Evolutionary conservation across 2,329 filamentous ascomycete species (phyloP).

Genomic region (Epichloe gansuensis): DNA sequence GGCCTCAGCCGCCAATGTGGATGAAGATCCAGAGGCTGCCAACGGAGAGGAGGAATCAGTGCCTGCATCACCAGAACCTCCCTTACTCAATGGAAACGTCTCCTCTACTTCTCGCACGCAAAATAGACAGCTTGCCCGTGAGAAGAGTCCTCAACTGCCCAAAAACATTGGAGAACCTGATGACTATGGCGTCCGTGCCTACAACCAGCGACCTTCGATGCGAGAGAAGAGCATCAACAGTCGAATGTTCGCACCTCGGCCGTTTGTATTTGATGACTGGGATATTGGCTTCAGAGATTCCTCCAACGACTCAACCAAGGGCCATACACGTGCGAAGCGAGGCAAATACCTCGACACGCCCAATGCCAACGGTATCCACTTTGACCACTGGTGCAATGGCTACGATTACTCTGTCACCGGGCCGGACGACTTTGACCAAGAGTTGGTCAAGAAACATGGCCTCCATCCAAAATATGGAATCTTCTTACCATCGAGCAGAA

Average conservation of each 20-base stretch:
- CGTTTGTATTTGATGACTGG: conserved; percentile 35
- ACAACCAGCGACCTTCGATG: conserved; percentile 25
- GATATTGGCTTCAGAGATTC: conserved; percentile 50
- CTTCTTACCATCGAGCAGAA: conserved; percentile 34
- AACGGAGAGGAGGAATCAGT: conserved; percentile 23
- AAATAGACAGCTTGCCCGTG: conserved; percentile 20
- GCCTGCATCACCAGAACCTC: conserved; percentile 24
- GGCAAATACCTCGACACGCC: conserved; percentile 41
- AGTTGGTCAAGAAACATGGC: conserved; percentile 33
- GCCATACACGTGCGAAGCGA: conserved; percentile 37
- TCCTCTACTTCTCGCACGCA: conserved; percentile 13
- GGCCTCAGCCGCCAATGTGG: conserved; percentile 25
- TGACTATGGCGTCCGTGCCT: conserved; percentile 36
- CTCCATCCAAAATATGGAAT: conserved; percentile 43
- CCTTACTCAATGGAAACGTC: conserved; percentile 15
- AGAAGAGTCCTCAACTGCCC: conserved; percentile 25
- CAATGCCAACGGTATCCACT: conserved; percentile 39
- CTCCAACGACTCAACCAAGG: conserved; percentile 40
- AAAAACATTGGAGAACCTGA: conserved; percentile 34
- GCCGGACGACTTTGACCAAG: conserved; percentile 38
- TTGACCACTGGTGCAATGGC: conserved; percentile 39
- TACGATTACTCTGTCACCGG: conserved; percentile 38
- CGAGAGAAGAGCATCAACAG: conserved; percentile 35
- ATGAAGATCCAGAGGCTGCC: conserved; percentile 21
- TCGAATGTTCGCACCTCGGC: conserved; percentile 34